Evolutionary conservation across 257 asterid genomes (phyloP), one percentile per base, ranked within the genome.

Genomic region (Rauvolfia tetraphylla): DNA sequence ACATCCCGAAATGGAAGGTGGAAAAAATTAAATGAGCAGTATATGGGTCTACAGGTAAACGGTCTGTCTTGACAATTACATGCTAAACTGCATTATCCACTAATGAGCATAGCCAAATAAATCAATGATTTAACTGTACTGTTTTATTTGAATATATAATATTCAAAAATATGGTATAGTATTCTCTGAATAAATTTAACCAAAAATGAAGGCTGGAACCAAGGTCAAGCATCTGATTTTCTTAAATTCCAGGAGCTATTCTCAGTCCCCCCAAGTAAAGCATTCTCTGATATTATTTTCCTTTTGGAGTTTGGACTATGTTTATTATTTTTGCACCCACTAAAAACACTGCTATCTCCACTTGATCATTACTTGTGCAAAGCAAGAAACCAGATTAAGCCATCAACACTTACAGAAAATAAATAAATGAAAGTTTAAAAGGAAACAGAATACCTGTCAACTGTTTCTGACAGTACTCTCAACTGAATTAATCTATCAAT

Each of bases 401-500:
- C 11, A 72, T 57, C 73, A 71, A 38, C 33, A 11, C 44, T 39
- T 41, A 58, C 82, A 39, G 29, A 75, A 17, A 4, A 59, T 70
- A 33, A 61, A 27, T 67, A 67, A 25, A 81, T n/a, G 23, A 39
- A 72, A 72, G 13, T 73, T n/a, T 41, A 39, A 72, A 68, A 7
- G 74, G 34, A n/a, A 0, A 54, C 1, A 42, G 15, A 58, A 13
- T 70, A 95, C 99, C 99, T 87, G 59, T 93, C 99, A 80, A 91
- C 85, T 76, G 89, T 88, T 91, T 93, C 97, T 59, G 83, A 85
- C 82, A 95, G 82, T 79, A 95, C 81, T 78, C 99, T 88, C 84
- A 95, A 83, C 85, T 93, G 98, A 80, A 90, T 81, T 78, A 95
- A 82, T 84, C 97, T 85, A 83, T 93, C 99, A 58, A 93, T 79